A percentile compares a stretch with the other conserved stretches of the same genome.
These are phyloP conservation scores for Lachnellula cervina DNA, from an alignment of 2,329 filamentous ascomycete genomes.

Conservation along the genomic window DNA sequence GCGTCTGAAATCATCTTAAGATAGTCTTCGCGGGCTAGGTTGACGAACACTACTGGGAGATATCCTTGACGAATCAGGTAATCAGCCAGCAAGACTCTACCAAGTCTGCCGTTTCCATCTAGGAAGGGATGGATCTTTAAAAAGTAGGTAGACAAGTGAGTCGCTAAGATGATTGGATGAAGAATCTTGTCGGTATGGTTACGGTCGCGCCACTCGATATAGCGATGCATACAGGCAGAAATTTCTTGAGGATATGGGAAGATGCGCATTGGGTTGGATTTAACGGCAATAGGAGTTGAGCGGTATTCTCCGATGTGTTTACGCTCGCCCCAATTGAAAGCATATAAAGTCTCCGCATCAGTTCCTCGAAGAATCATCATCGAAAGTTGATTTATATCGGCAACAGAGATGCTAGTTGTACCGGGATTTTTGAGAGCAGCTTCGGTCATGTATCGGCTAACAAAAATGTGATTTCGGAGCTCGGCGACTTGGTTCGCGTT, in stretches of 20 bases:
- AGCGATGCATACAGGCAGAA: constrained; percentile 17
- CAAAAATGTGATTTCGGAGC: constrained; percentile 22
- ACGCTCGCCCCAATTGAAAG: constrained; percentile 11
- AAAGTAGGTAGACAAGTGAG: not conserved
- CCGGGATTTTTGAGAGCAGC: constrained; percentile 8
- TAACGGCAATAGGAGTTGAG: constrained; percentile 15
- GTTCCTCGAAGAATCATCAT: constrained; percentile 12
- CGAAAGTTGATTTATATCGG: constrained; percentile 12
- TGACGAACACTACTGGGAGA: constrained; percentile 16
- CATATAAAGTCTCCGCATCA: constrained; percentile 11
- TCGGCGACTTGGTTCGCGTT: constrained; percentile 10
- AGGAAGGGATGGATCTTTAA: constrained; percentile 20
- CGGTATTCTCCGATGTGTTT: constrained; percentile 17
- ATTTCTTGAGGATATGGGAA: constrained; percentile 23
- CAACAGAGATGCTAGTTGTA: constrained; percentile 2
- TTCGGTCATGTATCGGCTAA: constrained; percentile 20
- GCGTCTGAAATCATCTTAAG: constrained; percentile 20
- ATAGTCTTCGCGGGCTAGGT: constrained; percentile 16
- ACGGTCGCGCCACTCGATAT: constrained; percentile 18
- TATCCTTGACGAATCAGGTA: constrained; percentile 24
- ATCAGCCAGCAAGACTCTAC: constrained; percentile 23
- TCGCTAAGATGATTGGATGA: constrained; percentile 19
- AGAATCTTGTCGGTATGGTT: constrained; percentile 8
- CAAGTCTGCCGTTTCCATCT: constrained; percentile 23
- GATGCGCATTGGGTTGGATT: constrained; percentile 17